Evolutionary conservation across 2,329 filamentous ascomycete genomes (phyloP), one percentile per base, ranked within the genome.

Genomic region (Fusarium sp.): DNA sequence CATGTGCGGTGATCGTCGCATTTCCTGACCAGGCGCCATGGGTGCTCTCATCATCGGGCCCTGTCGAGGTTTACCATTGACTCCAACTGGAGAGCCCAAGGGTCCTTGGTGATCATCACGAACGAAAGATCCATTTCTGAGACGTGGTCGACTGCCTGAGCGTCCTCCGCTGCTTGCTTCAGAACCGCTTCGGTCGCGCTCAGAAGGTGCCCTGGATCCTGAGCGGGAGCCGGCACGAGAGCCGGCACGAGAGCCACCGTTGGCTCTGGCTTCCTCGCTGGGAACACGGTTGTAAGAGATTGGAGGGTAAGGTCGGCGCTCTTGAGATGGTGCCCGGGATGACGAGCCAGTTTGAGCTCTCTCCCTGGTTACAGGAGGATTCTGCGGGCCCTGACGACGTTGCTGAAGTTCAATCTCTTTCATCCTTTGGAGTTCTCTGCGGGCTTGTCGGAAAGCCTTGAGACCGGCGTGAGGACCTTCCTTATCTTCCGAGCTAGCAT

Each of bases 361-460:
- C 6, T 73, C 71, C 45, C 67, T 65, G n/a, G 60, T 45, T 20
- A 64, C 65, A 18, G 51, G 58, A 24, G 57, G 49, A 29, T 52
- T 56, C 25, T 44, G 58, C 18, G 64, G 62, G 25, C 48, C 62
- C 29, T 82, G 79, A 61, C 84, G 81, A 20, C 82, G 82, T 18
- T 83, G 80, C 49, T 84, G 78, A 5, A 80, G 76, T 64, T 89
- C 87, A 2, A 84, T 66, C 69, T 89, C 87, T 76, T 85, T 88
- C 71, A 86, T 82, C 63, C 80, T 84, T 69, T 88, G 87, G 18
- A 89, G 78, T 58, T 89, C 86, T 15, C 86, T 83, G 13, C 86
- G 83, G 2, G 87, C 87, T 72, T 89, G 86, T 29, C 86, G 81
- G 72, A 89, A 90, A 3, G 87, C 85, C 56, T 82, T 84, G 22